Conservation (phyloP, 2,329 filamentous ascomycete genomes). For the Aspergillus awamori region DNA sequence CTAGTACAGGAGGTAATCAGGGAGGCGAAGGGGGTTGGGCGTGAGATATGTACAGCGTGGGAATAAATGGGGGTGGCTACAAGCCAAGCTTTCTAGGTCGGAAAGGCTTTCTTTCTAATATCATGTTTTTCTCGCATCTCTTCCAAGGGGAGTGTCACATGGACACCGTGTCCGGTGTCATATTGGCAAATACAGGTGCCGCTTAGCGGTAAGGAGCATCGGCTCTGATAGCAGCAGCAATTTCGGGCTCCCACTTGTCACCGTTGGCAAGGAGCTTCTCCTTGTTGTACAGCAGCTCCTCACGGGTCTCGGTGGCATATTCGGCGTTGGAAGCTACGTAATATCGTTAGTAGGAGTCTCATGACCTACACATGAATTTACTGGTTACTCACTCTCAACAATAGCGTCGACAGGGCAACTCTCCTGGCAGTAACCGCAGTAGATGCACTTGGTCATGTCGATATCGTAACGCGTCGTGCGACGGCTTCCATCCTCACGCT, state of each 20-base stretch:
- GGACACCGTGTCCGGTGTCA: background rate
- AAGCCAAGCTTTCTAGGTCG: background rate
- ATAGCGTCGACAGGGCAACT: conserved; percentile 97
- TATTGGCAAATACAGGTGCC: background rate
- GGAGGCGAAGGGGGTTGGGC: conserved; percentile 15
- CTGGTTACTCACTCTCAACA: conserved; percentile 62
- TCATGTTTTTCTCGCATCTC: conserved; percentile 14
- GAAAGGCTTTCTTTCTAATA: conserved; percentile 17
- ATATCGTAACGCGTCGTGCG: conserved; percentile 98
- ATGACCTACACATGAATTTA: conserved; percentile 17
- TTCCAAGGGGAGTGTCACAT: conserved; percentile 8
- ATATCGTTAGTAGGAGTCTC: conserved; percentile 18
- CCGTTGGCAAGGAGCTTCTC: conserved; percentile 87
- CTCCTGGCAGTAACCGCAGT: conserved; percentile 99
- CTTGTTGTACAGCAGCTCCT: conserved; percentile 98
- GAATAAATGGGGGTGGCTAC: conserved; percentile 12
- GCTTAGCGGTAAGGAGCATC: conserved; percentile 86
- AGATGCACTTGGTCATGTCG: conserved; percentile 99
- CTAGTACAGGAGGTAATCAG: conserved; percentile 36
- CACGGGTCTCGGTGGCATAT: conserved; percentile 76
- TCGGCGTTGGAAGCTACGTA: conserved; percentile 67
- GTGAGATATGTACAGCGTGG: conserved; percentile 39
- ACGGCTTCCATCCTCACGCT: conserved; percentile 92
- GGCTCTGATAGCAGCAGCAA: conserved; percentile 87
- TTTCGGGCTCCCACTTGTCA: conserved; percentile 97